Conservation (phyloP, 495 filamentous ascomycete genomes). For the Tuber magnatum region DNA sequence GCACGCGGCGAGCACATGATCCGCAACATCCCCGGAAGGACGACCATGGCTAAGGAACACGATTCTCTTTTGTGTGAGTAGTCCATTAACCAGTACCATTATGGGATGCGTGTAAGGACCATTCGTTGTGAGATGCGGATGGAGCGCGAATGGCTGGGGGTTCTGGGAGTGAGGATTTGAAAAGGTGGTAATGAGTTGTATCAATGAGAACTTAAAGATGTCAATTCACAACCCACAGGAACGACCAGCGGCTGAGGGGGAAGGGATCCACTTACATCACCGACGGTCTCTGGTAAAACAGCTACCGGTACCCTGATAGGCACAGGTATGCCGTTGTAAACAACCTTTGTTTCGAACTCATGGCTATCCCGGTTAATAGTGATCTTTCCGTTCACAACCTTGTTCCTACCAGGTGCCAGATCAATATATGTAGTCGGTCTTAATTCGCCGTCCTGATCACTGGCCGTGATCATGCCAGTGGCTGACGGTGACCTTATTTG, state of each 20-base stretch:
- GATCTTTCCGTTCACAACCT: constrained; percentile 36
- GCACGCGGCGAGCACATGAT: constrained; percentile 89
- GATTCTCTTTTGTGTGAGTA: constrained; percentile 93
- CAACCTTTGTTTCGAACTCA: constrained; percentile 88
- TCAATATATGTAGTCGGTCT: constrained; percentile 38
- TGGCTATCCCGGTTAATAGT: constrained; percentile 69
- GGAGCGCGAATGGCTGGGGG: constrained; percentile 78
- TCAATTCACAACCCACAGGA: constrained; percentile 15
- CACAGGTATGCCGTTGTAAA: constrained; percentile 91
- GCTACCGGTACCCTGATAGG: constrained; percentile 93
- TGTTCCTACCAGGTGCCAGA: constrained; percentile 33
- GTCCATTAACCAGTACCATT: constrained; percentile 67
- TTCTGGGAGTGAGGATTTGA: constrained; percentile 68
- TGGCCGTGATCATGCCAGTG: constrained; percentile 21
- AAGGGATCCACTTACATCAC: constrained; percentile 50
- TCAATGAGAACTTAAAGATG: constrained; percentile 63
- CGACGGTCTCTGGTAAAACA: constrained; percentile 88
- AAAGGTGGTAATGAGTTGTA: constrained; percentile 94
- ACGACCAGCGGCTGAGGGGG: background rate
- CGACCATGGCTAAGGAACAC: constrained; percentile 93
- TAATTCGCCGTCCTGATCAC: constrained; percentile 32
- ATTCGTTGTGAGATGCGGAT: constrained; percentile 88
- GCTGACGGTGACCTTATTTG: constrained; percentile 48
- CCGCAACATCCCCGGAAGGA: constrained; percentile 87
- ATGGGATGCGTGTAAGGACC: constrained; percentile 72